Percentiles rank a stretch among this genome's conserved stretches.
These are phyloP conservation scores for Dioscorea zingiberensis DNA, from an alignment of 106 monocot species.

Conservation along the genomic window DNA sequence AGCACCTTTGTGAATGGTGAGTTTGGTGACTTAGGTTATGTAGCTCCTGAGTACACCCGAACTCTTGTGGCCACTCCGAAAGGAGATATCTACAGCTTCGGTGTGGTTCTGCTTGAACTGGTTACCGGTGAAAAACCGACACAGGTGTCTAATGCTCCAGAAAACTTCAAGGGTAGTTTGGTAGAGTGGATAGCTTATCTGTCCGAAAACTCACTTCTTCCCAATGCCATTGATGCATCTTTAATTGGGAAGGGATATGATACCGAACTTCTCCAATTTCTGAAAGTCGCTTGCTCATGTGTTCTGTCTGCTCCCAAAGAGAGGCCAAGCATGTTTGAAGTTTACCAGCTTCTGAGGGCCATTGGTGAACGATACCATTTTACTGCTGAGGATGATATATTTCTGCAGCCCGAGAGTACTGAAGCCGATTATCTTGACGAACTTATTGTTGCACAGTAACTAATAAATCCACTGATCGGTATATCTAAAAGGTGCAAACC, in stretches of 20 bases:
- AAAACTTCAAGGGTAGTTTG: slow-evolving; percentile 34
- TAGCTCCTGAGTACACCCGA: slow-evolving; percentile 58
- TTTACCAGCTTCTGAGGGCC: slow-evolving; percentile 33
- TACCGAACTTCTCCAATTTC: slow-evolving; percentile 28
- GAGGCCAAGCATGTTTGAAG: slow-evolving; percentile 45
- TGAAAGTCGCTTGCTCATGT: slow-evolving; percentile 37
- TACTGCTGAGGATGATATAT: slow-evolving; percentile 22
- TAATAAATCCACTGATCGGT: background rate
- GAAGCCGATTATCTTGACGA: slow-evolving; percentile 22
- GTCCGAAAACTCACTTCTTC: slow-evolving; percentile 24
- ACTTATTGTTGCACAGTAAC: slow-evolving; percentile 28
- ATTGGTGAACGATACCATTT: slow-evolving; percentile 43
- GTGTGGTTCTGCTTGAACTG: slow-evolving; percentile 53
- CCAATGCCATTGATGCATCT: slow-evolving; percentile 26
- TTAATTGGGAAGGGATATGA: slow-evolving; percentile 31
- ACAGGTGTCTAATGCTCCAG: slow-evolving; percentile 31
- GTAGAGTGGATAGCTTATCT: slow-evolving; percentile 36
- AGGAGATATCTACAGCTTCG: slow-evolving; percentile 67
- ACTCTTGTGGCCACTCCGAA: slow-evolving; percentile 60
- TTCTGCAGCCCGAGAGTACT: slow-evolving; percentile 5
- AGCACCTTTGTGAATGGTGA: slow-evolving; percentile 73
- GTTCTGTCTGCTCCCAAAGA: slow-evolving; percentile 24
- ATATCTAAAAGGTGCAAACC: too few relatives aligned
- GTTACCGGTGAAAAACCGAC: slow-evolving; percentile 49
- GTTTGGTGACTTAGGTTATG: slow-evolving; percentile 69